Conservation (phyloP, 352 stramenopile species). For the Phytophthora europaea region DNA sequence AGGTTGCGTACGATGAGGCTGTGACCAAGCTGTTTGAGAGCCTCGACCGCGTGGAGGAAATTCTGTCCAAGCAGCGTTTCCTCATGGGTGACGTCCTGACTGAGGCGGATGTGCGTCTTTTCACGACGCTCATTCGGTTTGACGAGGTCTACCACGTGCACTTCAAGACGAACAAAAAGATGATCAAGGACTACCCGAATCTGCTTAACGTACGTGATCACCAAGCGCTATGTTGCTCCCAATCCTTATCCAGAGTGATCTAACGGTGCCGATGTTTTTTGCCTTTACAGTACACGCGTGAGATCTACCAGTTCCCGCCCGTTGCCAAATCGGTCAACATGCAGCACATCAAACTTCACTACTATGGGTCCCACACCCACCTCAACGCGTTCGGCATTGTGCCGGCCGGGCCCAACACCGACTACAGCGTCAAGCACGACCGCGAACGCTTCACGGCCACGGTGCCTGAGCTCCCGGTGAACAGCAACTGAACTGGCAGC, state of each 20-base stretch:
- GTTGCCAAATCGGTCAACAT: slow-evolving; percentile 94
- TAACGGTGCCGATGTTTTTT: slow-evolving; percentile 12
- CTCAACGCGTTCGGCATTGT: slow-evolving; percentile 96
- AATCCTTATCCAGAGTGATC: not conserved
- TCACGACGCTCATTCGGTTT: slow-evolving; percentile 84
- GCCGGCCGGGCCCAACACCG: slow-evolving; percentile 75
- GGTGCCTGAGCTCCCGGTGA: slow-evolving; percentile 42
- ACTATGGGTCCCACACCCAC: slow-evolving; percentile 95
- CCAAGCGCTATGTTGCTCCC: not conserved
- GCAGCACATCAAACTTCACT: slow-evolving; percentile 98
- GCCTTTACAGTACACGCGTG: slow-evolving; percentile 66
- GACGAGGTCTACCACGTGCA: slow-evolving; percentile 89
- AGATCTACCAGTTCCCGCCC: slow-evolving; percentile 95
- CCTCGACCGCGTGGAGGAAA: slow-evolving; percentile 79
- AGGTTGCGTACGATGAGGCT: slow-evolving; percentile 90
- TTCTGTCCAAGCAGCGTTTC: slow-evolving; percentile 75
- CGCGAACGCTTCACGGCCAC: slow-evolving; percentile 67
- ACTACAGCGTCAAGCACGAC: slow-evolving; percentile 71
- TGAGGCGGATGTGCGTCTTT: slow-evolving; percentile 86
- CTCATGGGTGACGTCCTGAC: slow-evolving; percentile 74
- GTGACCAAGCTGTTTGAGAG: slow-evolving; percentile 74
- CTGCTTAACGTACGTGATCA: slow-evolving; percentile 73
- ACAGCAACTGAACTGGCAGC: slow-evolving; percentile 17
- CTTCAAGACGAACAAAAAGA: slow-evolving; percentile 92
- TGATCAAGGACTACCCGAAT: slow-evolving; percentile 91